Base-by-base conservation (phyloP, 495 filamentous ascomycete species). In the Neurospora discreta region DNA sequence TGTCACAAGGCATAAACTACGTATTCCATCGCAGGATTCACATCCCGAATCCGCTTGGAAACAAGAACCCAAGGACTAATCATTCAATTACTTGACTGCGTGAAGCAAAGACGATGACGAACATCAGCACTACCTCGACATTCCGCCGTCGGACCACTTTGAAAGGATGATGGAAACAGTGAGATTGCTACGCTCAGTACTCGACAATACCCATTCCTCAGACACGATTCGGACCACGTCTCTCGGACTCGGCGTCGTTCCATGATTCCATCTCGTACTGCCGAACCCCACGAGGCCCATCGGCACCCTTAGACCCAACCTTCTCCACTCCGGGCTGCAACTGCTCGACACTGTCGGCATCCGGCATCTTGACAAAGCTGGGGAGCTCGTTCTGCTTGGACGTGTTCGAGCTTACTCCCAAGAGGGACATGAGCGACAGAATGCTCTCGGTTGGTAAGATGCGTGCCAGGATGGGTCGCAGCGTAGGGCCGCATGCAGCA, bases 401-500 rank as follows among this genome's bases (percentile, higher is more conserved):
- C 15, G 26, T 36, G 15, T 65, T 65, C 13, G 26, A 33, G 52
- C 69, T 70, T 7, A 70, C 39, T 52, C 70, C 60, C 18, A 74
- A 23, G 1, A 40, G 41, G 8, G 70, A 74, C 70, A 74, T 26
- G 58, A 75, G 71, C n/a, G 71, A 71, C 39, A 40, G 69, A 58
- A 73, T 13, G 8, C 65, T 65, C 26, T 71, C 69, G 40, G 60
- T 70, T 10, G 74, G 72, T 20, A 73, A 11, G 40, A 71, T 38
- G 13, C 40, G 72, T 30, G 68, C 39, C 30, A 75, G 69, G 13
- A 75, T 71, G 1, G 41, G 30, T 11, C 74, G 74, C 9, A 73
- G 72, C 1, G 67, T 73, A 11, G 74, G 74, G 0, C 74, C 74
- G 20, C 69, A 76, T 39, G 73, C 73, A 30, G 76, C 76, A 9